Evolutionary conservation across 2,329 filamentous ascomycete genomes (phyloP), one percentile per base, ranked within the genome.

Genomic region (Aplosporella prunicola): DNA sequence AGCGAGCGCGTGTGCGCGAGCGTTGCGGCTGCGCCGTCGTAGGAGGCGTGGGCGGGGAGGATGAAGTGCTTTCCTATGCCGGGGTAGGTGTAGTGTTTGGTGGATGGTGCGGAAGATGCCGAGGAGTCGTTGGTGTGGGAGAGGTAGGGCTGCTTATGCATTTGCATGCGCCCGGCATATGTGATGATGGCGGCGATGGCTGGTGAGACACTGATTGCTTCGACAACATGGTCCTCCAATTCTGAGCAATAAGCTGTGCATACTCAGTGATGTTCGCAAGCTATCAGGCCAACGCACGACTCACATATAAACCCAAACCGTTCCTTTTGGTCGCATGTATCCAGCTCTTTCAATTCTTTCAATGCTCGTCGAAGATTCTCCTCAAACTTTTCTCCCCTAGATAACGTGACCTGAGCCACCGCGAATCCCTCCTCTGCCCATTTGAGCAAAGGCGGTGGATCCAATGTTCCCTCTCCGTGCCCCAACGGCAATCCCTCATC

Each of bases 391-490:
- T 16, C 30, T 14, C n/a, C n/a, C 8, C 8, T 5, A n/a, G 52
- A 46, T 2, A 61, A 48, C 2, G 58, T 50, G 1, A 82, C 51
- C 51, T 80, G 69, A 0, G 63, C 74, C 3, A 82, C 76, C 0
- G 71, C 63, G 45, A 74, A 82, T 0, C 79, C 76, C 52, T 84
- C 80, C 51, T 84, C 79, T 0, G 78, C 78, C 80, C 80, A 83
- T 56, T 83, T 84, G 43, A 72, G 51, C 10, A 74, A 48, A 0
- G 74, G 72, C 7, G 69, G 64, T 0, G 78, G 78, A 37, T 70
- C 67, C 1, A 66, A 51, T 29, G 58, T 60, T 32, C 55, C 53
- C 18, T 62, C 61, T 22, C 51, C 55, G 26, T 48, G 36, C 10
- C 47, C 46, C 43, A 50, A 48, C 33, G 33, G 45, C 28, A 56